phyloP scores from a whole-genome alignment of 495 filamentous ascomycete species.

The Penicillium arizonense region DNA sequence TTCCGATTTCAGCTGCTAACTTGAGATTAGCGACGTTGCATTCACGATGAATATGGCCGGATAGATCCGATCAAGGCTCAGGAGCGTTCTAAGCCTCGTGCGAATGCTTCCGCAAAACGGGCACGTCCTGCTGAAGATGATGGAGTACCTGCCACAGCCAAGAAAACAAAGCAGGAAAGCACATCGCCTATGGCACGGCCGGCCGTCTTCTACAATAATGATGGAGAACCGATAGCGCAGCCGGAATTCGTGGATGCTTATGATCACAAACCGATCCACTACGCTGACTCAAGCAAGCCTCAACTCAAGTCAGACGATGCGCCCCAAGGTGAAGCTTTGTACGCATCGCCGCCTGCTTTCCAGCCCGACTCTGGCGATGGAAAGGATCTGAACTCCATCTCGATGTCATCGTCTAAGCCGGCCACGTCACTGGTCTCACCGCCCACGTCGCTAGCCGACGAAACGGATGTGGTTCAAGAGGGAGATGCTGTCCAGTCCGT shows the following conservation, averaged over 20 bases:
- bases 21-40: constrained; percentile 58
- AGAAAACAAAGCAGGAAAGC: constrained; percentile 43
- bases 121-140: constrained; percentile 44
- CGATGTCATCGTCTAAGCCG: constrained; percentile 32
- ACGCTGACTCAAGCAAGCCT: constrained; percentile 1
- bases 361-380: constrained; percentile 34
- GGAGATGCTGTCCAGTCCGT: constrained; percentile 29
- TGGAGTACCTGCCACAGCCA: constrained; percentile 17
- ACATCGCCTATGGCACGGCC: constrained; percentile 30
- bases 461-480: constrained; percentile 40
- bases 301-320: constrained; percentile 17
- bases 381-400: constrained; percentile 30
- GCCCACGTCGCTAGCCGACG: constrained; percentile 50
- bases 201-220: constrained; percentile 17
- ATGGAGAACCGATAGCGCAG: constrained; percentile 8
- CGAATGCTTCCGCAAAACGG: constrained; percentile 46
- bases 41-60: constrained; percentile 63
- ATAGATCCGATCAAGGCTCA: constrained; percentile 62
- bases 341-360: constrained; percentile 39
- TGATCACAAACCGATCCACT: constrained; percentile 9
- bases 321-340: constrained; percentile 25
- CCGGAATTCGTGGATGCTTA: constrained; percentile 9
- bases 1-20: constrained; percentile 1
- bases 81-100: constrained; percentile 58
- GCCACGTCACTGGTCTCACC: constrained; percentile 50